Conservation (phyloP, 208 protist genomes). For the Leishmania tropica region DNA sequence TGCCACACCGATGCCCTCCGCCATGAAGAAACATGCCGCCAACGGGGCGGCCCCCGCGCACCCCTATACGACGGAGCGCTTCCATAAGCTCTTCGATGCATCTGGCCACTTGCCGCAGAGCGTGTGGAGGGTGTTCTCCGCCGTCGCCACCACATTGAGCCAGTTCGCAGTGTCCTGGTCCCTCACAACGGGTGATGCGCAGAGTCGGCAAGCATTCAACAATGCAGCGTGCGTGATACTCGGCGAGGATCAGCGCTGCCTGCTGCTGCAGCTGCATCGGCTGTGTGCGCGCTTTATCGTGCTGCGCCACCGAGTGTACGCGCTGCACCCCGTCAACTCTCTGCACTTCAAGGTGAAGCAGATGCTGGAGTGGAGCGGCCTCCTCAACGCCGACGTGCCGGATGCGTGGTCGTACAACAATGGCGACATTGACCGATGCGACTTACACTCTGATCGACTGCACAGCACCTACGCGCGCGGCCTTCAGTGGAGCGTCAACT, state of each 20-base stretch:
- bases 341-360: slow-evolving; percentile 41
- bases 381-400: slow-evolving; percentile 17
- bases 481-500: slow-evolving; percentile 6
- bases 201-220: slow-evolving; percentile 14
- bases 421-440: slow-evolving; percentile 10
- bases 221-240: slow-evolving; percentile 11
- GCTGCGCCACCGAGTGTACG: slow-evolving; percentile 27
- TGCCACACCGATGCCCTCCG: background rate
- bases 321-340: slow-evolving; percentile 14
- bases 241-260: slow-evolving; percentile 14
- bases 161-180: slow-evolving; percentile 34
- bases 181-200: slow-evolving; percentile 10
- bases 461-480: slow-evolving; percentile 13
- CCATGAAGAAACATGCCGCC: too few species aligned
- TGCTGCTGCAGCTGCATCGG: slow-evolving; percentile 26
- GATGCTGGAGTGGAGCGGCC: slow-evolving; percentile 28
- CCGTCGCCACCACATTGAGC: slow-evolving; percentile 6
- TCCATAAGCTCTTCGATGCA: slow-evolving; percentile 23
- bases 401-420: slow-evolving; percentile 7
- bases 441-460: slow-evolving; percentile 16
- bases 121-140: slow-evolving; percentile 24
- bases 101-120: slow-evolving; percentile 7
- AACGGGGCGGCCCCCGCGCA: background rate
- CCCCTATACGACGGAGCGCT: slow-evolving; percentile 29
- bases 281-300: slow-evolving; percentile 23